Base-by-base conservation (phyloP, 1,284 basidiomycete species). In the Fomes fomentarius region DNA sequence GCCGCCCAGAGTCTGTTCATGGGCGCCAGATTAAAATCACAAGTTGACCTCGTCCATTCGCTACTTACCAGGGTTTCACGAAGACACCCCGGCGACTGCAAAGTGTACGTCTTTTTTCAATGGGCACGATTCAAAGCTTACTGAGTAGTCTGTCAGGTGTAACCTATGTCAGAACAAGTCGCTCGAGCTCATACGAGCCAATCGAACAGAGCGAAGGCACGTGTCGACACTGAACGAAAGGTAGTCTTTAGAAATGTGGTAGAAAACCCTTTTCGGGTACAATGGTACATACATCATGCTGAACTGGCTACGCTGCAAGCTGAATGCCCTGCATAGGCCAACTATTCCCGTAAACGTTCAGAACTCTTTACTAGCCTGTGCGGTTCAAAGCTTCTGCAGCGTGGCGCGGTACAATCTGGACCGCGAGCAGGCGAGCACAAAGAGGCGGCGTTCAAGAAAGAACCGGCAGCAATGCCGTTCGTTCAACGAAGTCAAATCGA, bases 211-310 rank as follows among this genome's bases (percentile, higher is more conserved):
- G 79, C 79, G 24, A 83, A 76, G 61, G 66, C 71, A n/a, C 74
- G 74, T 41, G 71, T 76, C 24, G 61, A 58, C 12, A 19, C 62
- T 51, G 74, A 81, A 40, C 71, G 76, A 26, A 91, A 84, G 63
- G 70, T 75, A 1, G 82, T 85, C 0, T 89, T 83, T 72, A 91
- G 83, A 60, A 79, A 79, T 54, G 85, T 87, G 1, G 72, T 92
- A 17, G 84, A 85, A 49, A 91, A 82, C 58, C 89, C 90, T 1
- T 87, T 88, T 62, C 77, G 80, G 21, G 74, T 91, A n/a, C 68
- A 72, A 67, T 93, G 90, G 89, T 90, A 66, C 49, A 67, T 60
- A 37, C 46, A 40, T 22, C 38, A 54, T 50, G 21, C 38, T 38
- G 41, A 39, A 21, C 21, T 28, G 17, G 30, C 25, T 17, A n/a